A percentile compares a stretch with the other conserved stretches of the same genome.
These are phyloP conservation scores for Thozetella sp. DNA, from an alignment of 495 filamentous ascomycete genomes.

Conservation along the genomic window DNA sequence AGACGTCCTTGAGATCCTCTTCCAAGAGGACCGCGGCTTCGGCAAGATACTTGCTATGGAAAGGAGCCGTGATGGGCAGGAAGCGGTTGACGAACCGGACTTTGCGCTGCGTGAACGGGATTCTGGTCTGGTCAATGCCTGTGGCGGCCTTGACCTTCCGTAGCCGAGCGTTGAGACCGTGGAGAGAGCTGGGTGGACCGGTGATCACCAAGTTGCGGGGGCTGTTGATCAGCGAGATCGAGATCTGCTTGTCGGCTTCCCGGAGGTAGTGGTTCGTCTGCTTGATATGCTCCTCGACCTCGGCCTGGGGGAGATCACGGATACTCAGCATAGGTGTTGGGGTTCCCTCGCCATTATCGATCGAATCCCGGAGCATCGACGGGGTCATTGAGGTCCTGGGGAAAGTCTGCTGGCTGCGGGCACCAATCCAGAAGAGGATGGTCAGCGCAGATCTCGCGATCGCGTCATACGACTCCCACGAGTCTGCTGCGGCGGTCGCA, in stretches of 20 bases:
- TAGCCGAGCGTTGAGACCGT: conserved; percentile 90
- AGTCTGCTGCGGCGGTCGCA: conserved; percentile 83
- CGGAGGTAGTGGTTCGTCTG: conserved; percentile 95
- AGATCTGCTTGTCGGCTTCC: conserved; percentile 79
- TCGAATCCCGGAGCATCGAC: conserved; percentile 86
- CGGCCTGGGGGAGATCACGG: conserved; percentile 80
- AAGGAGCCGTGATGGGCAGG: conserved; percentile 94
- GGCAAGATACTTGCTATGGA: conserved; percentile 92
- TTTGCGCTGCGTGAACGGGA: conserved; percentile 94
- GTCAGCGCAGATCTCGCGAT: conserved; percentile 77
- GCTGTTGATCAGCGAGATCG: conserved; percentile 94
- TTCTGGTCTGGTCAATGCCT: conserved; percentile 91
- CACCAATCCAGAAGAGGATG: conserved; percentile 99
- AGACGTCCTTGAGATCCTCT: conserved; percentile 82
- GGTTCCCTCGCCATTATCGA: conserved; percentile 88
- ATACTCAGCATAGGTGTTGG: conserved; percentile 98
- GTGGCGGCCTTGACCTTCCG: conserved; percentile 97
- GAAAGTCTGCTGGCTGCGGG: conserved; percentile 97
- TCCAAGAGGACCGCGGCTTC: conserved; percentile 78
- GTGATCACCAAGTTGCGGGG: conserved; percentile 96
- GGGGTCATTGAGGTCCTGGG: conserved; percentile 94
- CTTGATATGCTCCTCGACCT: conserved; percentile 93
- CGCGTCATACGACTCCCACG: conserved; percentile 87
- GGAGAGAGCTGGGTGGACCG: conserved; percentile 91
- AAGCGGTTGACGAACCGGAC: conserved; percentile 96